Evolutionary conservation across 2,329 filamentous ascomycete species (phyloP).

Genomic region (Biscogniauxia marginata): DNA sequence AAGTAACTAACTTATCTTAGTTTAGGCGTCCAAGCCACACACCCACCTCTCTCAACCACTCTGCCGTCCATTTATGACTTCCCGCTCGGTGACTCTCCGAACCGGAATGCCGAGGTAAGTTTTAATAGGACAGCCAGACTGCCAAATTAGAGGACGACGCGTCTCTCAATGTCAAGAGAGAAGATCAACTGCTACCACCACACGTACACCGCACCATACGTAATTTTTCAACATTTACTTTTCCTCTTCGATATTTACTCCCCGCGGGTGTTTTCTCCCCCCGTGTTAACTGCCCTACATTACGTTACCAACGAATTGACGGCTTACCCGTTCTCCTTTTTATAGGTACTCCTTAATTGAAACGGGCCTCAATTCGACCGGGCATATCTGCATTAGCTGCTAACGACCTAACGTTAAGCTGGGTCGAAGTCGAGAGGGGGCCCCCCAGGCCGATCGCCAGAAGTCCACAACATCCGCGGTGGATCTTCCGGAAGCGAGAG

Average conservation of each 20-base stretch:
- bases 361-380: too few relatives aligned
- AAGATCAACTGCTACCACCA: not conserved
- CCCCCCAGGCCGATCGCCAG: not conserved
- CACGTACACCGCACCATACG: not conserved
- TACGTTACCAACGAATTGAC: too few relatives aligned
- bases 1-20: not conserved
- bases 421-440: constrained; percentile 1
- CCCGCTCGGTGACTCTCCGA: constrained; percentile 2
- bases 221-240: too few relatives aligned
- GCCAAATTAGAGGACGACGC: not conserved
- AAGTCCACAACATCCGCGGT: not conserved
- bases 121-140: not conserved
- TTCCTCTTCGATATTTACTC: too few relatives aligned
- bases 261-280: too few relatives aligned
- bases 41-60: not conserved
- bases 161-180: not conserved
- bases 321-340: too few relatives aligned
- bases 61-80: not conserved
- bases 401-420: not conserved
- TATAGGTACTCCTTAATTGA: too few relatives aligned
- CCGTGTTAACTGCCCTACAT: too few relatives aligned
- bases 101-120: constrained; percentile 25
- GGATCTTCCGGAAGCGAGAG: not conserved
- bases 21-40: not conserved
- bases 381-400: not conserved